Base-by-base conservation (phyloP, 1,139 yeast species). In the Hyphopichia pseudoburtonii region DNA sequence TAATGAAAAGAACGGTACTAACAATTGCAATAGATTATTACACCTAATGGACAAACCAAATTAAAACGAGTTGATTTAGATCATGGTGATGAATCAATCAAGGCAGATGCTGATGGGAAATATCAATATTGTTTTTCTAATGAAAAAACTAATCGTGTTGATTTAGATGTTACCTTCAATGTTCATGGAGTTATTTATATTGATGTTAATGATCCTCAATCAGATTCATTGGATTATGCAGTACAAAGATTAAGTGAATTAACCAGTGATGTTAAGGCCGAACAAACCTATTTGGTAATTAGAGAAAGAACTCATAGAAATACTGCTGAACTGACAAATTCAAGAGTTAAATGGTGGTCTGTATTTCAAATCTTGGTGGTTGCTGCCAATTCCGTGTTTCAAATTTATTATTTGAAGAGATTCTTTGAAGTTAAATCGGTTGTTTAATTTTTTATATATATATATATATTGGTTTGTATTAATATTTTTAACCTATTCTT, bases 281-380 rank as follows among this genome's bases (percentile, higher is more conserved):
- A 92, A 67, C 94, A 85, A 58, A 80, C 88, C 49, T 92, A 92
- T 67, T 83, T 92, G 55, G 95, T 89, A 34, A 89, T 92, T 44
- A 83, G 98, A 66, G 98, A 92, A 67, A 83, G 97, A 68, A 86
- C 95, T 24, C 98, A 92, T 66, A 86, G 98, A 76, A 92, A 92
- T 68, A 92, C 98, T 14, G 97, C 98, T 6, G 98, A 92, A 67
- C 85, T 95, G 21, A 92, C 98, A 36, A 92, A 92, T 65, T 84
- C 95, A 40, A 82, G 98, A 58, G 97, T 92, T 53, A 92, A 92
- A 67, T 92, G 95, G 89, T 92, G 98, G 98, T 86, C 96, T 21
- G 76, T 87, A 28, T 86, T 90, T 75, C 98, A 92, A 68, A 73
- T 92, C 47, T 54, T 83, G 39, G 90, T 92, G 43, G 97, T 92